Evolutionary conservation across 192 early-diverging fungal genomes (phyloP).

Genomic region (Dispira simplex): DNA sequence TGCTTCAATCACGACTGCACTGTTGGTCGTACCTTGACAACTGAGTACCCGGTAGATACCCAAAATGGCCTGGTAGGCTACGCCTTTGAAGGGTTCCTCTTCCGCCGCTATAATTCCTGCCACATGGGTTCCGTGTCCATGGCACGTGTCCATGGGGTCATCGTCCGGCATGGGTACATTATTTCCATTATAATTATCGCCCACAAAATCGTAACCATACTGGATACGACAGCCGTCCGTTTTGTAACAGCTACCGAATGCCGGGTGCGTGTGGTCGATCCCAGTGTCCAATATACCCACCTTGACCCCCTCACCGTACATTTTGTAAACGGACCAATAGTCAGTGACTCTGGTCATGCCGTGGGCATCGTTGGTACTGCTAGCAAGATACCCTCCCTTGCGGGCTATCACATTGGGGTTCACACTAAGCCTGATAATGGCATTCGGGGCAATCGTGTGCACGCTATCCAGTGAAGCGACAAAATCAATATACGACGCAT

Average conservation of each 20-base stretch:
- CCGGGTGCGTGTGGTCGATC: constrained; percentile 44
- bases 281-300: constrained; percentile 55
- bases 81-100: constrained; percentile 29
- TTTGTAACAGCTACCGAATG: constrained; percentile 50
- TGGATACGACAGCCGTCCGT: constrained; percentile 31
- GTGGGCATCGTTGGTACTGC: constrained; percentile 24
- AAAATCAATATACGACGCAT: too few species aligned
- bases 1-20: neutral
- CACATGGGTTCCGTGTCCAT: too few species aligned
- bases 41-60: constrained; percentile 52
- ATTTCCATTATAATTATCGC: constrained; percentile 54
- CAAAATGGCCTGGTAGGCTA: constrained; percentile 44
- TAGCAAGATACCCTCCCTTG: too few species aligned
- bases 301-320: constrained; percentile 42
- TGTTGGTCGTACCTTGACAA: constrained; percentile 16
- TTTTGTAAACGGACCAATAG: constrained; percentile 26
- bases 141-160: too few species aligned
- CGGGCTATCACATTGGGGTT: too few species aligned
- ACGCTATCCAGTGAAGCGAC: too few species aligned
- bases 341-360: too few species aligned
- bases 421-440: too few species aligned
- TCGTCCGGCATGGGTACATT: constrained; percentile 11
- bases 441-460: too few species aligned
- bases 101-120: constrained; percentile 38
- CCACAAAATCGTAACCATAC: constrained; percentile 31